A percentile compares a stretch with the other conserved stretches of the same genome.
Evolutionary conservation across 1,284 basidiomycete species (phyloP).

Genomic region (Cryptococcus sp.): DNA sequence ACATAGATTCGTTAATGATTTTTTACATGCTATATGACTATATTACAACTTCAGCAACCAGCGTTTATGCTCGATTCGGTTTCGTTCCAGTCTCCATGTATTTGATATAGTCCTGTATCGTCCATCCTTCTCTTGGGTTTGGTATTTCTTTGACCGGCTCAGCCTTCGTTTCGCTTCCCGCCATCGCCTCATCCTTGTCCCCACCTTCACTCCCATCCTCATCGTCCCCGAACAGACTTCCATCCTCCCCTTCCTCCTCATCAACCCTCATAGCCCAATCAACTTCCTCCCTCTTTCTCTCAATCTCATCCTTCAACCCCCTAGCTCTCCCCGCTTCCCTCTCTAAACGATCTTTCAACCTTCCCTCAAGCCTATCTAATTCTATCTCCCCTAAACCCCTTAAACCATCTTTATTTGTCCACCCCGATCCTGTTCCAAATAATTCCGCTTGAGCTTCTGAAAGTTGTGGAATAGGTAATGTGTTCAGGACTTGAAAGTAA

Average conservation of each 20-base stretch:
- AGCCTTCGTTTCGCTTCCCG: background rate
- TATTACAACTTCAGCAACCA: background rate
- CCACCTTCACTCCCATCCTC: slow-evolving; percentile 4
- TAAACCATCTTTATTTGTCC: slow-evolving; percentile 13
- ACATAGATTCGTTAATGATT: background rate
- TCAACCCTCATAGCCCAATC: slow-evolving; percentile 32
- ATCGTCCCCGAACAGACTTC: slow-evolving; percentile 10
- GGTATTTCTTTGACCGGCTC: slow-evolving; percentile 1
- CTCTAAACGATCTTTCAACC: slow-evolving; percentile 16
- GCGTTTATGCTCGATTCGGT: background rate
- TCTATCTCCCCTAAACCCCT: slow-evolving; percentile 17
- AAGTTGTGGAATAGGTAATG: slow-evolving; percentile 15
- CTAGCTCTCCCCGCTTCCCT: slow-evolving; percentile 17
- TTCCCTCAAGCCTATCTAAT: slow-evolving; percentile 8
- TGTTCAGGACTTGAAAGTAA: slow-evolving; percentile 35
- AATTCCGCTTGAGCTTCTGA: slow-evolving; percentile 7
- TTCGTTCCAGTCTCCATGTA: slow-evolving; percentile 30
- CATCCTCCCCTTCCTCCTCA: slow-evolving; percentile 17
- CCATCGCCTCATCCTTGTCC: slow-evolving; percentile 3
- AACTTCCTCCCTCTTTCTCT: slow-evolving; percentile 20
- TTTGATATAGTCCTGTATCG: slow-evolving; percentile 28
- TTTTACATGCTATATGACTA: background rate
- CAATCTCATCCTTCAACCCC: slow-evolving; percentile 23
- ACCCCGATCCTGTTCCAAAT: slow-evolving; percentile 3
- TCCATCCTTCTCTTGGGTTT: slow-evolving; percentile 31